A percentile compares a stretch with the other conserved stretches of the same genome.
Conservation (phyloP, 1,284 basidiomycete genomes). For the Melanopsichium pennsylvanicum region DNA sequence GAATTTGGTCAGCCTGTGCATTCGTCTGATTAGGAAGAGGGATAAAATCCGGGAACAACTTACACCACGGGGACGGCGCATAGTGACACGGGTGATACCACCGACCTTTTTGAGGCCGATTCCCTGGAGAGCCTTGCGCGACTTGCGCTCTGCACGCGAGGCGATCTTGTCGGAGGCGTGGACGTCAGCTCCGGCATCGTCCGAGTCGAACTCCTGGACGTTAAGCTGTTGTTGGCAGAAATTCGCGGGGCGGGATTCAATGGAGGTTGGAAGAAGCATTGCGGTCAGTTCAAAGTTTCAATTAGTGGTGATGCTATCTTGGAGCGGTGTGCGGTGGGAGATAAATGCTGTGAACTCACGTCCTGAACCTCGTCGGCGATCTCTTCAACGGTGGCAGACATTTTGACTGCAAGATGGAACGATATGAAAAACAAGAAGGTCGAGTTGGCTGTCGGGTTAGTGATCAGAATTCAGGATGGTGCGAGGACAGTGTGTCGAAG, state of each 20-base stretch:
- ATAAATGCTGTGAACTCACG: no score
- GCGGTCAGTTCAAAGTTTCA: conserved; percentile 5
- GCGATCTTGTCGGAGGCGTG: conserved; percentile 90
- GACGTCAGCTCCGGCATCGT: conserved; percentile 71
- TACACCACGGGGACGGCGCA: conserved; percentile 92
- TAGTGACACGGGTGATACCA: conserved; percentile 92
- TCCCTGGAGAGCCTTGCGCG: conserved; percentile 63
- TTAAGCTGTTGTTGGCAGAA: conserved; percentile 60
- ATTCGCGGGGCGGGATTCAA: background rate
- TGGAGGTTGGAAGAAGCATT: background rate
- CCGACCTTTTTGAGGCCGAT: conserved; percentile 77
- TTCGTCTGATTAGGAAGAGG: no score
- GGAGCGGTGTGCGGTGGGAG: no score
- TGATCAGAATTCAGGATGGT: no score
- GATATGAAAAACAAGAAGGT: background rate
- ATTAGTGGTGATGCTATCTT: no score
- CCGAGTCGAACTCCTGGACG: conserved; percentile 72
- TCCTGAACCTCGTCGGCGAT: conserved; percentile 71
- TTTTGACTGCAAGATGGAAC: conserved; percentile 10
- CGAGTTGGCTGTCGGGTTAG: conserved; percentile 6
- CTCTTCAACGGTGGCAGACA: conserved; percentile 76
- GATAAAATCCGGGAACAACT: conserved; percentile 55
- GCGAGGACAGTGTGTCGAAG: no score
- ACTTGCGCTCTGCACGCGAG: conserved; percentile 68
- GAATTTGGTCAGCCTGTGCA: no score